phyloP scores from a whole-genome alignment of 2,329 filamentous ascomycete genomes.

The Teratosphaeria nubilosa region DNA sequence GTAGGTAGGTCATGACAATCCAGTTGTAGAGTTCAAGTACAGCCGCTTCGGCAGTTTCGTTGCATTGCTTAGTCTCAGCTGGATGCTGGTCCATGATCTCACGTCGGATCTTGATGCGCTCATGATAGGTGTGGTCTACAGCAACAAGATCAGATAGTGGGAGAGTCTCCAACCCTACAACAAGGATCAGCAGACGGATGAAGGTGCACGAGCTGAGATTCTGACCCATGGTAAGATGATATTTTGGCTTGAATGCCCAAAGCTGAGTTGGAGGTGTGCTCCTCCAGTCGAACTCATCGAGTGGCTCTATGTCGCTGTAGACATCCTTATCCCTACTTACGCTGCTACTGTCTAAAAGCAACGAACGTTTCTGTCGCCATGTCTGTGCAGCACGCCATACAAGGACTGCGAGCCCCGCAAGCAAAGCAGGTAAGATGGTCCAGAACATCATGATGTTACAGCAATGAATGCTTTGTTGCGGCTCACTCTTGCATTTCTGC shows the following conservation, averaged over 20 bases:
- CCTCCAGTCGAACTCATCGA: constrained; percentile 42
- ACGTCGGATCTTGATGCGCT: constrained; percentile 41
- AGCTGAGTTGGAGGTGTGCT: constrained; percentile 43
- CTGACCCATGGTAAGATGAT: constrained; percentile 54
- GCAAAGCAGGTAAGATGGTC: not conserved
- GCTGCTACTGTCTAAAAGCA: not conserved
- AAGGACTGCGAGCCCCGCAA: not conserved
- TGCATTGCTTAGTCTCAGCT: constrained; percentile 30
- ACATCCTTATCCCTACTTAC: constrained; percentile 11
- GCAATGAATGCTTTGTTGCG: not conserved
- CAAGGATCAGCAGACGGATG: constrained; percentile 12
- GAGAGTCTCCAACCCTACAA: constrained; percentile 42
- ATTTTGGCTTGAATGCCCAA: constrained; percentile 51
- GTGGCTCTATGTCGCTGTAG: constrained; percentile 35
- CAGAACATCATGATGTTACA: not conserved
- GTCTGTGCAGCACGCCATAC: not conserved
- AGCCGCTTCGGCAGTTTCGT: constrained; percentile 33
- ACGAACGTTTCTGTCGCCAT: not conserved
- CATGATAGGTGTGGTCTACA: constrained; percentile 50
- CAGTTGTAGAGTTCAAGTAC: constrained; percentile 49
- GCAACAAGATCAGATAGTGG: constrained; percentile 45
- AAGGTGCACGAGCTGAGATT: not conserved
- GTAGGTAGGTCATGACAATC: constrained; percentile 46
- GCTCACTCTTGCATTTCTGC: not conserved
- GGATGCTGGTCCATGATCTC: constrained; percentile 36